Base-by-base conservation (phyloP, 495 filamentous ascomycete species). In the Penicillium cosmopolitanum region DNA sequence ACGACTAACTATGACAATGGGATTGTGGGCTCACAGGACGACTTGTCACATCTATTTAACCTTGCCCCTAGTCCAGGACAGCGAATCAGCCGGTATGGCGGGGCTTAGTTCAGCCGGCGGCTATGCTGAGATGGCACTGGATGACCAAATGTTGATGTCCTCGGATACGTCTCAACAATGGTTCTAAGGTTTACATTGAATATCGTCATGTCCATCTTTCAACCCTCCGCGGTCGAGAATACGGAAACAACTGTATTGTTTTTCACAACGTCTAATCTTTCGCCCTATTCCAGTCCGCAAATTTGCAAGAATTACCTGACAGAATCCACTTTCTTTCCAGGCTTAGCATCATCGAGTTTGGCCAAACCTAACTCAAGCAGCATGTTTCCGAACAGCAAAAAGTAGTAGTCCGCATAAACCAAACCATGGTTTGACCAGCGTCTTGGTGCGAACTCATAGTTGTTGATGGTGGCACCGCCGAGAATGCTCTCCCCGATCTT, bases 401-500 rank as follows among this genome's bases (percentile, higher is more conserved):
- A 73, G 58, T 79, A 82, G 66, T 80, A 82, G 56, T 80, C 78
- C 0, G 73, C 79, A 66, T 82, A 82, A 5, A 80, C 79, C 9
- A 82, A 58, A 16, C 77, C 79, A 53, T 76, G 75, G 51, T 78
- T 67, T n/a, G 73, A 66, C 55, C 75, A 75, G 1, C 60, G 31
- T 13, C 72, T 66, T 4, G 66, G 62, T 16, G 67, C 64, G n/a
- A 64, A 62, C 18, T 74, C 67, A 43, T 80, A 76, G 36, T 80
- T 77, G 55, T 79, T 74, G 15, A 74, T 71, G 0, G 78, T 80
- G 1, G 75, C 77, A 10, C 73, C 60, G 5, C 46, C 38, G n/a
- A 72, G 31, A 9, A 72, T 70, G 1, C 63, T 61, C 28, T 72
- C 69, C 6, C 56, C 48, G 9, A 2, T 31, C 40, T 5, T 60